A percentile compares a stretch with the other conserved stretches of the same genome.
Evolutionary conservation across 768 basidiomycete species (phyloP).

Genomic region (Megacollybia marginata): DNA sequence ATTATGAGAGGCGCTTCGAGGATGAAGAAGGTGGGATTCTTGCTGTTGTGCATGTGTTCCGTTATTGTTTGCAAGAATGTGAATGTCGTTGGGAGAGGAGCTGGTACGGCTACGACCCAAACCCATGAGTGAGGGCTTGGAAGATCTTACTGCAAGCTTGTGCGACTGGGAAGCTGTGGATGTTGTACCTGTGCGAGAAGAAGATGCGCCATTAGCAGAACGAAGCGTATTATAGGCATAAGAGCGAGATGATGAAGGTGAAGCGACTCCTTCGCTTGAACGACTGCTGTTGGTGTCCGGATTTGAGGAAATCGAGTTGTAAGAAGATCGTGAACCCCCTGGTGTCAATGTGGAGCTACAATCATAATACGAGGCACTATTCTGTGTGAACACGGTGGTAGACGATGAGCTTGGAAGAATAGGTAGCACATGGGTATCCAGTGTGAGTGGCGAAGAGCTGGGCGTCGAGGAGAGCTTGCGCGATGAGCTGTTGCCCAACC

Average conservation of each 20-base stretch:
- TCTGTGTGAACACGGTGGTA: not conserved
- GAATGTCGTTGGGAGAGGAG: not conserved
- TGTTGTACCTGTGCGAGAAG: slow-evolving; percentile 16
- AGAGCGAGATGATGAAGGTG: slow-evolving; percentile 15
- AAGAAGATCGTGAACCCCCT: slow-evolving; percentile 64
- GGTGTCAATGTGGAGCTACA: slow-evolving; percentile 46
- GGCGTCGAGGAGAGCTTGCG: slow-evolving; percentile 41
- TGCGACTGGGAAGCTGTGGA: slow-evolving; percentile 18
- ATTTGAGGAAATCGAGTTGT: slow-evolving; percentile 56
- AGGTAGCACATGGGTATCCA: not conserved
- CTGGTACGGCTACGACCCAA: not conserved
- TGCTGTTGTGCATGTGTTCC: not conserved
- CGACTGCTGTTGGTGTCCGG: slow-evolving; percentile 57
- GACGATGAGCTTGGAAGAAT: not conserved
- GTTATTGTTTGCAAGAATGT: not conserved
- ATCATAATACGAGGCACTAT: not conserved
- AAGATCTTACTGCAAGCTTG: slow-evolving; percentile 35
- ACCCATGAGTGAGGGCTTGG: slow-evolving; percentile 23
- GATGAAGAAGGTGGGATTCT: not conserved
- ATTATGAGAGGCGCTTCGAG: not conserved
- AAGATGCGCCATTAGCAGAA: slow-evolving; percentile 1
- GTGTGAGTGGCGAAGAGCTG: not conserved
- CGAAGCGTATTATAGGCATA: slow-evolving; percentile 17
- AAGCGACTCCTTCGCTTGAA: slow-evolving; percentile 37
- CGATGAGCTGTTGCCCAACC: slow-evolving; percentile 50